Evolutionary conservation across 2,329 filamentous ascomycete species (phyloP), one percentile per base, ranked within the genome.

Genomic region (Diaporthe caulivora): DNA sequence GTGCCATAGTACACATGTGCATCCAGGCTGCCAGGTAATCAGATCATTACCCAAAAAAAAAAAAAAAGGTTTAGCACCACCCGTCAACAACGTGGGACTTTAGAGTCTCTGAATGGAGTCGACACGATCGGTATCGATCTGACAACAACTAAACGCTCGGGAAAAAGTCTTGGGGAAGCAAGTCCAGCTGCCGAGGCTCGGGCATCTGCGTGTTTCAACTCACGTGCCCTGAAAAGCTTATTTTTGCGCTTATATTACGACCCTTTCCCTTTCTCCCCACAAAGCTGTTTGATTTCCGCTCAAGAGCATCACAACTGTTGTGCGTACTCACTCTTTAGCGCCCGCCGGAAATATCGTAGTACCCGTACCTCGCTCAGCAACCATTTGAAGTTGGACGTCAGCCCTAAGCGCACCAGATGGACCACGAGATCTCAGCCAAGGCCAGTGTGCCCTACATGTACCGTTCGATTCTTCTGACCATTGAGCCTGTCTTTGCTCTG

Each of bases 401-500:
- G n/a, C 15, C 60, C 17, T 26, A 24, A 13, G 42, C 13, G 13
- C 26, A 70, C 54, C 17, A 51, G 21, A 71, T 71, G 70, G 4
- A 57, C 13, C 13, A 21, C 8, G 31, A 13, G 6, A 3, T 15
- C n/a, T 47, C 70, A 15, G 70, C 70, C 8, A 55, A 55, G 57
- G 73, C 78, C 57, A 65, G 77, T 60, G 69, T 84, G 64, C 82
- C 83, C 4, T 75, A 76, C 71, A 21, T 76, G 54, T 83, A 81
- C 77, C 81, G 80, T 53, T 51, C 83, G 70, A 74, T 79, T 58
- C 75, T 84, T 40, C 79, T 79, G 42, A 78, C 78, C 54, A 62
- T 84, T 67, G 83, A 84, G 75, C 83, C 83, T 15, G 72, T 84
- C 24, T 78, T 78, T 49, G 81, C 83, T 44, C 34, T 81, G 15